phyloP scores from a whole-genome alignment of 495 filamentous ascomycete genomes.

The Bacidia gigantensis region DNA sequence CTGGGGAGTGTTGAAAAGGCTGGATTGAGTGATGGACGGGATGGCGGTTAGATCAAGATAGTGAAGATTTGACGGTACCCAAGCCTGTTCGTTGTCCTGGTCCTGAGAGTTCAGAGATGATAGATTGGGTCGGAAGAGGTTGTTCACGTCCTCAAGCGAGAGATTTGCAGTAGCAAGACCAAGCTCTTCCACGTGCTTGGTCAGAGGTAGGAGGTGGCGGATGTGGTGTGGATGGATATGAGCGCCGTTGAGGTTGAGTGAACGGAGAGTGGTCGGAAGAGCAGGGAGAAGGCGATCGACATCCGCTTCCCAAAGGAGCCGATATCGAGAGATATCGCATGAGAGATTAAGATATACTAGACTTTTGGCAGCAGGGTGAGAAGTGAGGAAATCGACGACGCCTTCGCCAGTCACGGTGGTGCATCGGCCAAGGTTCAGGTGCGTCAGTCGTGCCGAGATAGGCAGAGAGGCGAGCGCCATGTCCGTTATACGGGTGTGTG shows the following conservation, averaged over 20 bases:
- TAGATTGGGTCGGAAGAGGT: slow-evolving; percentile 27
- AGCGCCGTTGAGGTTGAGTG: slow-evolving; percentile 64
- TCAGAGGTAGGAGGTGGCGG: slow-evolving; percentile 50
- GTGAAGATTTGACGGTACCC: slow-evolving; percentile 51
- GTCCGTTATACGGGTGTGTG: slow-evolving; percentile 66
- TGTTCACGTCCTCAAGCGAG: slow-evolving; percentile 48
- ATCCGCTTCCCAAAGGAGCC: slow-evolving; percentile 53
- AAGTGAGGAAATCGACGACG: slow-evolving; percentile 58
- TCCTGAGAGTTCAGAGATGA: slow-evolving; percentile 16
- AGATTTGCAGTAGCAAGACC: slow-evolving; percentile 56
- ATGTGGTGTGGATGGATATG: slow-evolving; percentile 54
- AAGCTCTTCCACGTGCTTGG: slow-evolving; percentile 70
- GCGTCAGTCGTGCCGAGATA: slow-evolving; percentile 55
- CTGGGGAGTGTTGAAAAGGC: slow-evolving; percentile 43
- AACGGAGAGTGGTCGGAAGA: slow-evolving; percentile 55
- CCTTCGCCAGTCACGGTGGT: slow-evolving; percentile 49
- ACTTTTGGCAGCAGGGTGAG: slow-evolving; percentile 54
- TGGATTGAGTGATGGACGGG: slow-evolving; percentile 43
- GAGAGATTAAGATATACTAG: slow-evolving; percentile 65
- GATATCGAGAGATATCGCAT: slow-evolving; percentile 58
- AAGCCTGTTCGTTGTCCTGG: slow-evolving; percentile 20
- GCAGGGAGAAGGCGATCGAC: slow-evolving; percentile 51
- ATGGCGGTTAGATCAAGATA: slow-evolving; percentile 61
- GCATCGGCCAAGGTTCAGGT: slow-evolving; percentile 71
- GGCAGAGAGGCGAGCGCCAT: slow-evolving; percentile 60